These are phyloP conservation scores for Calendula officinalis DNA, from an alignment of 129 eudicot genomes.

Conservation along the genomic window DNA sequence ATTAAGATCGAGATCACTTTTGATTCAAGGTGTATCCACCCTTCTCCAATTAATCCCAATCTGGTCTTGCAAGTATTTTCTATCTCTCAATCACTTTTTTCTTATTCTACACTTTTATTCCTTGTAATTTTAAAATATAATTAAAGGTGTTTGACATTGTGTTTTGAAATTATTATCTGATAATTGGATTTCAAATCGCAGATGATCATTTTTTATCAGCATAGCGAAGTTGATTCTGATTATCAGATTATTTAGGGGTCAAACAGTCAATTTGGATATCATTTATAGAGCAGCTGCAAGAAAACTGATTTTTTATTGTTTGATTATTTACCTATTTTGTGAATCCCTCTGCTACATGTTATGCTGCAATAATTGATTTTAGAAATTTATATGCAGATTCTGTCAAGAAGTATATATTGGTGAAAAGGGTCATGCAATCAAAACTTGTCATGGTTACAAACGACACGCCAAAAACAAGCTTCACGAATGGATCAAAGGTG, in stretches of 20 bases:
- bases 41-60: conserved; percentile 64
- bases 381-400: conserved; percentile 40
- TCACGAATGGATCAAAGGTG: conserved; percentile 70
- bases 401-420: conserved; percentile 89
- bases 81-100: conserved; percentile 20
- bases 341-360: background rate
- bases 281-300: background rate
- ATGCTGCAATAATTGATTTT: conserved; percentile 6
- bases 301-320: background rate
- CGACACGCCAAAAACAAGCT: conserved; percentile 53
- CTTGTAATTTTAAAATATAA: background rate
- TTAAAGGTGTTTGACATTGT: background rate
- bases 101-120: background rate
- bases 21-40: conserved; percentile 68
- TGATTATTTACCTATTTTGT: background rate
- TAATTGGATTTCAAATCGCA: background rate
- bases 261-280: background rate
- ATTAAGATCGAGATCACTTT: conserved; percentile 48
- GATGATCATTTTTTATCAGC: background rate
- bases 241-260: background rate
- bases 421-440: conserved; percentile 72
- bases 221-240: background rate
- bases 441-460: conserved; percentile 70
- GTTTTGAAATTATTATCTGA: background rate
- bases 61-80: conserved; percentile 83